Evolutionary conservation across 176 grass and related monocot genomes (phyloP).

Genomic region (Paspalum vaginatum): DNA sequence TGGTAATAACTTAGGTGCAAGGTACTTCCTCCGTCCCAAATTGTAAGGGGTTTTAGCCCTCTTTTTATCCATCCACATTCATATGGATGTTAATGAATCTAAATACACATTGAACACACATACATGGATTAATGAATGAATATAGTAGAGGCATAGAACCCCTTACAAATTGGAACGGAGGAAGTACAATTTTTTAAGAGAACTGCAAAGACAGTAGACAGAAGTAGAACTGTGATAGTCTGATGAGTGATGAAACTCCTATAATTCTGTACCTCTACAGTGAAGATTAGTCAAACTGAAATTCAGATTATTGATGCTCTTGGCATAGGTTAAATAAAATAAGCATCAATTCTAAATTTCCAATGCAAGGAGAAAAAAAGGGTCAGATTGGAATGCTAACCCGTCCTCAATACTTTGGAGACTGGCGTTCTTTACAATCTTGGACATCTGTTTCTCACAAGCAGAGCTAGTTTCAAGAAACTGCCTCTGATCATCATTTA

Average conservation of each 20-base stretch:
- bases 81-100: too few relatives aligned
- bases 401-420: constrained; percentile 88
- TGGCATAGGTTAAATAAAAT: not conserved
- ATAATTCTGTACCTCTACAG: not conserved
- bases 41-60: too few relatives aligned
- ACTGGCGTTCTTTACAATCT: constrained; percentile 77
- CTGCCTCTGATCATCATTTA: constrained; percentile 93
- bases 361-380: not conserved
- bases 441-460: constrained; percentile 91
- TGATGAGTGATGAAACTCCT: constrained; percentile 16
- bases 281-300: constrained; percentile 20
- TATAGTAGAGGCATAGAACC: too few relatives aligned
- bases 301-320: not conserved
- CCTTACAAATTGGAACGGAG: too few relatives aligned
- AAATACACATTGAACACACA: too few relatives aligned
- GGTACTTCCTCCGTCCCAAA: too few relatives aligned
- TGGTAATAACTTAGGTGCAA: constrained; percentile 14
- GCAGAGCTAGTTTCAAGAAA: constrained; percentile 91
- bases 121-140: too few relatives aligned
- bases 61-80: too few relatives aligned
- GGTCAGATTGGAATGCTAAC: constrained; percentile 51
- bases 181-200: not conserved
- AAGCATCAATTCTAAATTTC: constrained; percentile 6
- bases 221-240: not conserved
- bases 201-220: constrained; percentile 21